These are phyloP conservation scores for Rugonectria rugulosa DNA, from an alignment of 2,329 filamentous ascomycete species.

Conservation along the genomic window DNA sequence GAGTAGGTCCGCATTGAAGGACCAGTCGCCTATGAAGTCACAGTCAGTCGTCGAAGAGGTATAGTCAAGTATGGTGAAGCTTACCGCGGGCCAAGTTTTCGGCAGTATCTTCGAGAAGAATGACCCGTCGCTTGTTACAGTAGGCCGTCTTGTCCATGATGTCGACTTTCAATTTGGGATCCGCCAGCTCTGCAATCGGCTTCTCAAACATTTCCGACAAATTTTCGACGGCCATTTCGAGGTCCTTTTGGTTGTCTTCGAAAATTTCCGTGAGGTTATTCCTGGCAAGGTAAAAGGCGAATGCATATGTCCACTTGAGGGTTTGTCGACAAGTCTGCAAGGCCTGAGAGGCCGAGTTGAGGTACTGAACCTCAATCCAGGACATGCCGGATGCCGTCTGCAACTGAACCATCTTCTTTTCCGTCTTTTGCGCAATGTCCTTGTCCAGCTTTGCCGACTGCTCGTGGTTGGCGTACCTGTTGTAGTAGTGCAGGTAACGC, in stretches of 20 bases:
- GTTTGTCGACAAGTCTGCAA: conserved; percentile 98
- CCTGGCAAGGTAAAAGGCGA: conserved; percentile 94
- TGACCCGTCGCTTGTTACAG: conserved; percentile 90
- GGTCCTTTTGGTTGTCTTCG: conserved; percentile 97
- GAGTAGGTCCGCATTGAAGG: conserved; percentile 49
- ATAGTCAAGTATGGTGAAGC: conserved; percentile 37
- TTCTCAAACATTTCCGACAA: conserved; percentile 99
- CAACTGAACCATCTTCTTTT: conserved; percentile 98
- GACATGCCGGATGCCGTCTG: conserved; percentile 95
- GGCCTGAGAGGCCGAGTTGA: conserved; percentile 90
- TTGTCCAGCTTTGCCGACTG: conserved; percentile 96
- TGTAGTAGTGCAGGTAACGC: conserved; percentile 98
- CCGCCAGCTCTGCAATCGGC: conserved; percentile 83
- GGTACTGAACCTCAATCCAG: conserved; percentile 99
- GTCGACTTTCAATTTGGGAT: conserved; percentile 92
- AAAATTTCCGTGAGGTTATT: conserved; percentile 98
- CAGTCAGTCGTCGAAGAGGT: conserved; percentile 33
- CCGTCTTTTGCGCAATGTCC: conserved; percentile 94
- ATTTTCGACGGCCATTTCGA: conserved; percentile 96
- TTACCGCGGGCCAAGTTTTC: conserved; percentile 88
- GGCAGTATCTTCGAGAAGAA: conserved; percentile 89
- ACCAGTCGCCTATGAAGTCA: conserved; percentile 52
- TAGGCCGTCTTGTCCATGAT: conserved; percentile 99
- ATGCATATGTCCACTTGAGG: conserved; percentile 98
- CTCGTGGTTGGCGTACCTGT: conserved; percentile 98